Conservation (phyloP, 176 grass and related monocot species). For the Themeda triandra region DNA sequence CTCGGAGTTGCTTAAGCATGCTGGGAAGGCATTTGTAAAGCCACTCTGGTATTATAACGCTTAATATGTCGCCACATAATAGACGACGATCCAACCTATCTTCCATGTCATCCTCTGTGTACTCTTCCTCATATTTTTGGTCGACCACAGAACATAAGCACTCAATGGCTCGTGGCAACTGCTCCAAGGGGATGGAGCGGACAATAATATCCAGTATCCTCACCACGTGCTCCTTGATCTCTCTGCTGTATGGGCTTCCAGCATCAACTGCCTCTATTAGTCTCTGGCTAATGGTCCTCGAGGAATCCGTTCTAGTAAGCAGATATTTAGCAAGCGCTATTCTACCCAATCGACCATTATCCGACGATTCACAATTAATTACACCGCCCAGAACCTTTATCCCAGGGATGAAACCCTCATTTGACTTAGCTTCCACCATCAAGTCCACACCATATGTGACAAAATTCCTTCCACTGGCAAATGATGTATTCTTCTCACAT, state of each 20-base stretch:
- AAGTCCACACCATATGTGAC: background rate
- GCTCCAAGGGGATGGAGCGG: background rate
- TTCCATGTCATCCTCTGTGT: too few relatives aligned
- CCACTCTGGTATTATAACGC: too few relatives aligned
- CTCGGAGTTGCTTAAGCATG: too few relatives aligned
- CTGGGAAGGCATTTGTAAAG: too few relatives aligned
- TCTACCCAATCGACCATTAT: accelerated
- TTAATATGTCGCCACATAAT: too few relatives aligned
- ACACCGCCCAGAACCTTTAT: background rate
- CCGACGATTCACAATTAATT: too few relatives aligned
- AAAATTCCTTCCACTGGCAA: background rate
- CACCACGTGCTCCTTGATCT: background rate
- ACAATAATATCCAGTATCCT: background rate
- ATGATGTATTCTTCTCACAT: background rate
- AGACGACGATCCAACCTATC: background rate
- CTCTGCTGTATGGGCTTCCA: background rate
- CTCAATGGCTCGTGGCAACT: background rate
- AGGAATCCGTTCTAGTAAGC: background rate
- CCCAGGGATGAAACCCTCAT: background rate
- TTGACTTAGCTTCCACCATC: background rate
- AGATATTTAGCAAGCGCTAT: background rate
- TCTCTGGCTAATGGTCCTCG: background rate
- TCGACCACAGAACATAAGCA: background rate
- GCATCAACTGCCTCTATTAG: background rate
- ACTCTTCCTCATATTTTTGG: too few relatives aligned